phyloP scores from a whole-genome alignment of 345 rosid genomes.

The Geranium rotundifolium region DNA sequence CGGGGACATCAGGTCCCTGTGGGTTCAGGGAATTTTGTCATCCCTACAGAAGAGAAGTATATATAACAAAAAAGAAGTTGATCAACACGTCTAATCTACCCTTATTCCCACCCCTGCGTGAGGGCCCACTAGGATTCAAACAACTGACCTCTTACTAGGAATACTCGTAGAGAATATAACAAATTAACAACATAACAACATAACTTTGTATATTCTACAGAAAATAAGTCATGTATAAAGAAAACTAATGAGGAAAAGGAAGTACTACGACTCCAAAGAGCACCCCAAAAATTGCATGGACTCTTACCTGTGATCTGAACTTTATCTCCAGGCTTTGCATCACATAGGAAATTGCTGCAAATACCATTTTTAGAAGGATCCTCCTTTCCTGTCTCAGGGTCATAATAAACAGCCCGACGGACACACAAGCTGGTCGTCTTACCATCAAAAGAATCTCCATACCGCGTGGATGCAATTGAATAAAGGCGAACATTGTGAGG shows the following conservation, averaged over 20 bases:
- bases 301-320: conserved; percentile 66
- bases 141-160: too few species aligned
- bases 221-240: not conserved
- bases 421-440: conserved; percentile 87
- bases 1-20: too few species aligned
- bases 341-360: conserved; percentile 89
- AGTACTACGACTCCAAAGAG: too few species aligned
- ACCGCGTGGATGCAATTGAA: conserved; percentile 89
- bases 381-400: conserved; percentile 89
- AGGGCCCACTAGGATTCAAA: too few species aligned
- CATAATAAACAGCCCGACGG: conserved; percentile 90
- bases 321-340: conserved; percentile 86
- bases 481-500: conserved; percentile 90
- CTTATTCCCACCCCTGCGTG: too few species aligned
- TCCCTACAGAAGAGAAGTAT: too few species aligned
- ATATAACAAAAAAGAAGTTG: too few species aligned
- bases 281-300: not conserved
- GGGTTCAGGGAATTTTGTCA: too few species aligned
- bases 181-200: too few species aligned
- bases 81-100: too few species aligned
- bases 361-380: conserved; percentile 83
- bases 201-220: not conserved
- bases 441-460: conserved; percentile 89
- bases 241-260: too few species aligned
- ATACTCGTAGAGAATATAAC: too few species aligned